A percentile compares a stretch with the other conserved stretches of the same genome.
Evolutionary conservation across 2,329 filamentous ascomycete genomes (phyloP).

Genomic region (Calonectria hongkongensis): DNA sequence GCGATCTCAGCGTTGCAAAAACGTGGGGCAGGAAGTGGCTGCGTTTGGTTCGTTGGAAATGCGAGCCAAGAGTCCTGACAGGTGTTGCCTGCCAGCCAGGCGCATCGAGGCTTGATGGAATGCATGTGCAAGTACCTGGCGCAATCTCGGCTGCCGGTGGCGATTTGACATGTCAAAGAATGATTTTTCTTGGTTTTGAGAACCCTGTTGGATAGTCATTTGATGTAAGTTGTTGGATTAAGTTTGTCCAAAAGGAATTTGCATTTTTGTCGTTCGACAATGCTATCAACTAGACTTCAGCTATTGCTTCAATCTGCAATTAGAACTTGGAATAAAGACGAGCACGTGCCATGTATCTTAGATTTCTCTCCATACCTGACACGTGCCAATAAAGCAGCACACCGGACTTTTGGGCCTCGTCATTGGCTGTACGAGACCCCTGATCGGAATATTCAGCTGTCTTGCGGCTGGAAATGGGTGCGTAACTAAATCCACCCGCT

Average conservation of each 20-base stretch:
- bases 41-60: conserved; percentile 17
- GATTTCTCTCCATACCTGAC: not conserved
- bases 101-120: not conserved
- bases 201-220: no score
- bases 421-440: not conserved
- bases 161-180: not conserved
- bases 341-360: not conserved
- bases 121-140: not conserved
- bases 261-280: no score
- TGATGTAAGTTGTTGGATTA: no score
- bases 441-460: no score
- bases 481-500: conserved; percentile 8
- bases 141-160: not conserved
- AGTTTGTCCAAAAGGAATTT: no score
- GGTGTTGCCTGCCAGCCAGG: conserved; percentile 4
- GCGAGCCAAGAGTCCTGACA: conserved; percentile 7
- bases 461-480: not conserved
- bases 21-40: conserved; percentile 14
- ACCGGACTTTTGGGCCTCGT: not conserved
- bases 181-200: not conserved
- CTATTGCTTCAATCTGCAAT: not conserved
- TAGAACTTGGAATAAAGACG: no score
- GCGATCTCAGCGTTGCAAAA: not conserved
- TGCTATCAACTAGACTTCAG: not conserved
- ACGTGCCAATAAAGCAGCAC: not conserved